Base-by-base conservation (phyloP, 1,284 basidiomycete genomes). In the Cronartium quercuum region DNA sequence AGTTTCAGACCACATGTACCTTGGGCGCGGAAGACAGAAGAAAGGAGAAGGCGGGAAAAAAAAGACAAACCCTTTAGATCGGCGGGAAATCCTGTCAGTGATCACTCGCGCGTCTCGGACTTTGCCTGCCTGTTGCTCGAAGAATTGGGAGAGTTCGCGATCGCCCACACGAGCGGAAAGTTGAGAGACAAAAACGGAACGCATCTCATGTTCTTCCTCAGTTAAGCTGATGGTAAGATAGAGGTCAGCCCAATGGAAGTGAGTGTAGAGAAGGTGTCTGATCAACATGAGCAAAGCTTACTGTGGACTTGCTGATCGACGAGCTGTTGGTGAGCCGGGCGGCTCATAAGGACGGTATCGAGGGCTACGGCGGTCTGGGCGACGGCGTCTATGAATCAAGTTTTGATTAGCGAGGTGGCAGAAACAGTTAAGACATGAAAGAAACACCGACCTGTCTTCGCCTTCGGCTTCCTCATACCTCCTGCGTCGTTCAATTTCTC, bases 111-210 rank as follows among this genome's bases (percentile, higher is more conserved):
- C 92, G 80, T 98, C 95, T 84, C 93, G 88, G 3, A 99, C 95
- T 37, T 91, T 88, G 58, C 89, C 89, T 83, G 91, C 86, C 82
- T 92, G 94, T 82, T 96, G 92, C 85, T 98, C 95, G 82, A 99
- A 98, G 85, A 99, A 98, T 83, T 95, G 91, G 77, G 94, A 94
- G 82, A 99, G 85, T 85, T 98, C 95, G 81, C 91, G 87, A 80
- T 94, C 92, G 76, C 92, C 95, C 82, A 98, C 88, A 80, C 92
- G 88, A 75, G 93, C 92, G 79, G 95, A 92, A 81, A 99, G 89
- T 84, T 98, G 95, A 80, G 94, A 94, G 82, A 97, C 94, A 84
- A 98, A 98, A 78, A 98, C 91, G 79, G 95, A 97, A 82, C 96
- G 91, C 81, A 90, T 88, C 86, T 98, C 94, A 76, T 82, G 82